phyloP scores from a whole-genome alignment of 2,329 filamentous ascomycete species.

The Sporothrix brasiliensis region DNA sequence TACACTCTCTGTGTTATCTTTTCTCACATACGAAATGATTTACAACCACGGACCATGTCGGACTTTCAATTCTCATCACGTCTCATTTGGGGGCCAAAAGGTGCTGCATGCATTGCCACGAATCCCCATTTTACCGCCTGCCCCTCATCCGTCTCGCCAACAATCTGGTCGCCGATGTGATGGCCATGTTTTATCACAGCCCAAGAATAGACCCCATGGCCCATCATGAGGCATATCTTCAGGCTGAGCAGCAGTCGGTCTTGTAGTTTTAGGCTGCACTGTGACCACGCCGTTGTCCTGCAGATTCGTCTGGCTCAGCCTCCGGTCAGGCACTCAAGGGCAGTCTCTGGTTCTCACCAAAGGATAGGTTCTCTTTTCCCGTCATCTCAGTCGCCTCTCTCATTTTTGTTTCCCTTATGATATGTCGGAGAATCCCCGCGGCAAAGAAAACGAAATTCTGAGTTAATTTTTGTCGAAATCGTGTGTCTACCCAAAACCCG shows the following conservation, averaged over 20 bases:
- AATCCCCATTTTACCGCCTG: neutral
- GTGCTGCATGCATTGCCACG: neutral
- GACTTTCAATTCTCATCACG: neutral
- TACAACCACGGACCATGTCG: neutral
- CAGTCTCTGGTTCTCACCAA: neutral
- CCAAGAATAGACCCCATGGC: too few relatives aligned
- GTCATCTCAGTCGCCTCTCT: too few relatives aligned
- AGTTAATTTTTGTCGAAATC: neutral
- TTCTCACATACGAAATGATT: neutral
- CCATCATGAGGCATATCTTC: too few relatives aligned
- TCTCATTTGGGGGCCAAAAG: neutral
- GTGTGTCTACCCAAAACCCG: too few relatives aligned
- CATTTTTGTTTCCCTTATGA: too few relatives aligned
- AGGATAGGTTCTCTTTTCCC: too few relatives aligned
- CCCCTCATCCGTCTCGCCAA: neutral
- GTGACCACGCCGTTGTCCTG: neutral
- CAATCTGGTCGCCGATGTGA: neutral
- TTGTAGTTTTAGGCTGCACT: neutral
- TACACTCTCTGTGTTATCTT: neutral
- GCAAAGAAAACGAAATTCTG: too few relatives aligned
- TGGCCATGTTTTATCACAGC: too few relatives aligned
- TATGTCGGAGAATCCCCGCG: too few relatives aligned
- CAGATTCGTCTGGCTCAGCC: neutral
- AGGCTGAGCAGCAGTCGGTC: too few relatives aligned
- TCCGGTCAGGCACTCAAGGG: neutral